Evolutionary conservation across 2,329 filamentous ascomycete species (phyloP).

Genomic region (Clonostachys solani): DNA sequence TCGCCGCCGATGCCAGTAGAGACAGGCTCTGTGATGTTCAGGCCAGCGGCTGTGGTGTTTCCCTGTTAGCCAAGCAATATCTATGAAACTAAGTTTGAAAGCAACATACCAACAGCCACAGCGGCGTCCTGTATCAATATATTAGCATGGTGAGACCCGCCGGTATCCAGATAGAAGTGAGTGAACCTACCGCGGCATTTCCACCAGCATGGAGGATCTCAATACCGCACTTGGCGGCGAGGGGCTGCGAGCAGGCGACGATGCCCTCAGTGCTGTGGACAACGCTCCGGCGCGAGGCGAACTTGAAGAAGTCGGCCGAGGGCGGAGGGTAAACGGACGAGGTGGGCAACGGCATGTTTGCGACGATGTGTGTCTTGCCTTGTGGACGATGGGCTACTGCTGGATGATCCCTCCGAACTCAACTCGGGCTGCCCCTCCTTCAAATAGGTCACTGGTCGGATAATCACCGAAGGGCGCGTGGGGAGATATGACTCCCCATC

Average conservation of each 20-base stretch:
- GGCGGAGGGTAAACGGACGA: conserved; percentile 40
- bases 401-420: too few relatives aligned
- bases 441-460: too few relatives aligned
- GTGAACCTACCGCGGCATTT: conserved; percentile 76
- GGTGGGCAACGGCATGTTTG: conserved; percentile 41
- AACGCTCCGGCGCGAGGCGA: conserved; percentile 80
- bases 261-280: conserved; percentile 93
- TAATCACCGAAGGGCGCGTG: too few relatives aligned
- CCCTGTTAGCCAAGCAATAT: neutral
- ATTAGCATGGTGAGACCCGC: neutral
- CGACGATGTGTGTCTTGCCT: neutral
- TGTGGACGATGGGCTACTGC: too few relatives aligned
- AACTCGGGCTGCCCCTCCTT: too few relatives aligned
- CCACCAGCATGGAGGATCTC: conserved; percentile 82
- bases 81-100: neutral
- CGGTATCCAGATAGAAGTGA: neutral
- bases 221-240: conserved; percentile 85
- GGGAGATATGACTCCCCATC: too few relatives aligned
- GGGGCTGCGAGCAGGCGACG: conserved; percentile 82
- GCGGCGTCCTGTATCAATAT: conserved; percentile 71
- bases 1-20: conserved; percentile 96
- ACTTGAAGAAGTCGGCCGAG: conserved; percentile 53
- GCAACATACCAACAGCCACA: conserved; percentile 72
- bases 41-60: conserved; percentile 64
- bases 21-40: conserved; percentile 91